Percentiles rank a stretch among this genome's conserved stretches.
These are phyloP conservation scores for Grosmannia huntii DNA, from an alignment of 2,329 filamentous ascomycete species.

Conservation along the genomic window DNA sequence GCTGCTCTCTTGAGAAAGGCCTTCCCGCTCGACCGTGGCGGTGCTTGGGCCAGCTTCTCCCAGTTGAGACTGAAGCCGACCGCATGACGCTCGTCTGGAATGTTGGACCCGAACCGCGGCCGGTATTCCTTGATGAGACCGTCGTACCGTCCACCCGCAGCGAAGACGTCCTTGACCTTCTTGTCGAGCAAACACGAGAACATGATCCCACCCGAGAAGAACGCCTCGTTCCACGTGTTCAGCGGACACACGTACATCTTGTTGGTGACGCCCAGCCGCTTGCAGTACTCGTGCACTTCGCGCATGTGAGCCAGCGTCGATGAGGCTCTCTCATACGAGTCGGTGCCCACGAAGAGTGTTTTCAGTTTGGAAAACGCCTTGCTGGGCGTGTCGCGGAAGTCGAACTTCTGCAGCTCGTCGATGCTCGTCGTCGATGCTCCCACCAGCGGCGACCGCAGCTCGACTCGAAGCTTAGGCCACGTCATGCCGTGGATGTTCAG, in stretches of 20 bases:
- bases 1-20: constrained; percentile 53
- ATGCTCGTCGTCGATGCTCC: constrained; percentile 81
- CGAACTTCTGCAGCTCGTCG: constrained; percentile 80
- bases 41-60: constrained; percentile 63
- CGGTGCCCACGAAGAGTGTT: constrained; percentile 46
- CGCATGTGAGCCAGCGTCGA: constrained; percentile 69
- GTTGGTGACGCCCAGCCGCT: constrained; percentile 58
- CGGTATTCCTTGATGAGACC: constrained; percentile 73
- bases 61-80: constrained; percentile 88
- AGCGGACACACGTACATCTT: constrained; percentile 79
- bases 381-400: constrained; percentile 58
- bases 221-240: constrained; percentile 79
- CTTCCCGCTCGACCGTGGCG: constrained; percentile 28
- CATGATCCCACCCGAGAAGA: constrained; percentile 73
- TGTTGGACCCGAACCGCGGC: constrained; percentile 47
- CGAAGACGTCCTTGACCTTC: constrained; percentile 75
- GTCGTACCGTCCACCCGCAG: constrained; percentile 89
- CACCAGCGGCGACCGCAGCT: constrained; percentile 68
- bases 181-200: constrained; percentile 86
- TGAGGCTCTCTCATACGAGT: constrained; percentile 61
- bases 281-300: constrained; percentile 63
- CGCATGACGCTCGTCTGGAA: constrained; percentile 57
- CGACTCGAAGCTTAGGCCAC: constrained; percentile 72
- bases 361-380: constrained; percentile 48
- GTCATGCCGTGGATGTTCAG: constrained; percentile 70